Evolutionary conservation across 257 asterid species (phyloP), one percentile per base, ranked within the genome.

Genomic region (Nemophila menziesii): DNA sequence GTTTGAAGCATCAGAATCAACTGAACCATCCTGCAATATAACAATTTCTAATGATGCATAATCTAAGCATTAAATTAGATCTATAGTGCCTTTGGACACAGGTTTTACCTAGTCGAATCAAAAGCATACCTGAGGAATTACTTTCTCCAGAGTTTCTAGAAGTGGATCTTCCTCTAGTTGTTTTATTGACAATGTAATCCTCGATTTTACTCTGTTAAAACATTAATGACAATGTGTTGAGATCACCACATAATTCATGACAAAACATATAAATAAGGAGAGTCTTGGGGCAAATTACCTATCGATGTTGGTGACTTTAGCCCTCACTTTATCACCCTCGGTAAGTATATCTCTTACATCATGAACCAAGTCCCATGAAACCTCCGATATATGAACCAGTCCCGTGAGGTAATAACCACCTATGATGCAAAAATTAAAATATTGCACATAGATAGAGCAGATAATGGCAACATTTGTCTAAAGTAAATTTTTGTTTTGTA

Each of bases 81-180:
- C n/a, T n/a, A n/a, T n/a, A n/a, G n/a, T n/a, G n/a, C n/a, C n/a
- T n/a, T n/a, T n/a, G n/a, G n/a, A n/a, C n/a, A n/a, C 7, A 41
- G n/a, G 22, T 17, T 11, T 16, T 0, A 4, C 5, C 49, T 8
- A 43, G 33, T 39, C 22, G 16, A 24, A 16, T 8, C 8, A n/a
- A 18, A 5, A 22, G 13, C 66, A 39, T 50, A 84, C 97, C 95
- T 80, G 92, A 53, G 93, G 92, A 55, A 89, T 89, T 49, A 78
- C 98, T 71, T 79, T 78, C 69, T 84, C 98, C 59, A 89, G 60
- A 19, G 98, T 89, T 71, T 84, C 95, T 23, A 84, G 52, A 38
- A 84, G 73, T 29, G 98, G 98, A 63, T 89, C 98, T 70, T 84
- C 95, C 68, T 80, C 92, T 55, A 89, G 58, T 61, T 89, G 98